Evolutionary conservation across 495 filamentous ascomycete genomes (phyloP).

Genomic region (Xylaria palmicola): DNA sequence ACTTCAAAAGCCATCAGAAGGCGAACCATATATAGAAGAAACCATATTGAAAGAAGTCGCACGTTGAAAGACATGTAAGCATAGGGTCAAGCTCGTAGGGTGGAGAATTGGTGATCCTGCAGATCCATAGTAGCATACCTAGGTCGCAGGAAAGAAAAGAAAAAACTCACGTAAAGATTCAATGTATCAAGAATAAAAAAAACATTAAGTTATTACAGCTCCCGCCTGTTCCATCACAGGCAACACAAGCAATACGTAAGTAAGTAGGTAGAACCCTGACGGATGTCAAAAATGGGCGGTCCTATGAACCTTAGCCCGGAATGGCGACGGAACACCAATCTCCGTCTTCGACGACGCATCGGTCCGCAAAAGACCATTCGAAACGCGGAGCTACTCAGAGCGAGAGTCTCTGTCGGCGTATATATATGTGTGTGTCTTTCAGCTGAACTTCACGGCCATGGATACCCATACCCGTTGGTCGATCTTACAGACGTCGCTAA

Average conservation of each 20-base stretch:
- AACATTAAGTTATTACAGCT: background rate
- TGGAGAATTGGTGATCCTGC: too few species aligned
- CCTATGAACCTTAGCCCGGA: background rate
- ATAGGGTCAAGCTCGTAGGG: too few species aligned
- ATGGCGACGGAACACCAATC: constrained; percentile 2
- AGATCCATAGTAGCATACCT: too few species aligned
- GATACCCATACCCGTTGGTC: background rate
- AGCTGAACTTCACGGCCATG: background rate
- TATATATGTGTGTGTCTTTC: background rate
- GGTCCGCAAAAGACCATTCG: background rate
- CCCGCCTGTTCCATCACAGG: background rate
- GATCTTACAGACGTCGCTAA: background rate
- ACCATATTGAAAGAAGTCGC: too few species aligned
- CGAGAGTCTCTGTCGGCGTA: background rate
- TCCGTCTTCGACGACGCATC: background rate
- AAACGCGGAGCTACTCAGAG: background rate
- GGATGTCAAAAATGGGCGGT: background rate
- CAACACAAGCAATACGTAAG: background rate
- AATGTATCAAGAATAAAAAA: background rate
- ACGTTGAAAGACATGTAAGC: too few species aligned
- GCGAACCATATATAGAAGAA: too few species aligned
- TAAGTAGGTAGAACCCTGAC: background rate
- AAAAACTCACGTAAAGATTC: too few species aligned
- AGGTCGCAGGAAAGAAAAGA: too few species aligned
- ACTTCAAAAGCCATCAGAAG: too few species aligned